Conservation (phyloP, 1,284 basidiomycete species). For the Ceratobasidium sp. region DNA sequence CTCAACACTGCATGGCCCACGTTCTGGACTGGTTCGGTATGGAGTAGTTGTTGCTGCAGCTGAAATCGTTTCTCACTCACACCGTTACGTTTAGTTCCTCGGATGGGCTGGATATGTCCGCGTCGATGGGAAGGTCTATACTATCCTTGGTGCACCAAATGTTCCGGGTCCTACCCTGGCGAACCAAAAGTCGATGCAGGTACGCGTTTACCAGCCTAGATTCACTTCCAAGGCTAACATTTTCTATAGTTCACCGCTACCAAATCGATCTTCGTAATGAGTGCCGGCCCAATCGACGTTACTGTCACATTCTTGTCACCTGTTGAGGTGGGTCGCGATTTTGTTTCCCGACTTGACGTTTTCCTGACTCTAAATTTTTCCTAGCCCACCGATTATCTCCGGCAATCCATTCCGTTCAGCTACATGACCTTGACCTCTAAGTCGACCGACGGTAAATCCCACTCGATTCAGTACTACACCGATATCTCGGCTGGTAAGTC, state of each 20-base stretch:
- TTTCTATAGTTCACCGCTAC: slow-evolving; percentile 70
- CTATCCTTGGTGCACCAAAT: slow-evolving; percentile 69
- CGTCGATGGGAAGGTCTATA: slow-evolving; percentile 71
- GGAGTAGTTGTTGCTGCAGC: neutral
- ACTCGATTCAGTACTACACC: slow-evolving; percentile 73
- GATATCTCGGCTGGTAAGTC: slow-evolving; percentile 49
- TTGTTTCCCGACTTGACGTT: too few species aligned
- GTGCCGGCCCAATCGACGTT: slow-evolving; percentile 74
- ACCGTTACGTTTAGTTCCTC: slow-evolving; percentile 60
- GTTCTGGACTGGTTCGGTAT: slow-evolving; percentile 74
- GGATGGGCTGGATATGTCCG: slow-evolving; percentile 77
- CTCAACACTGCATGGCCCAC: slow-evolving; percentile 73
- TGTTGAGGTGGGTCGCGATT: slow-evolving; percentile 66
- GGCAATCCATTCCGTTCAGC: slow-evolving; percentile 71
- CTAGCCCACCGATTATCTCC: slow-evolving; percentile 53
- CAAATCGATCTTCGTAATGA: slow-evolving; percentile 70
- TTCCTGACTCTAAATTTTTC: slow-evolving; percentile 14
- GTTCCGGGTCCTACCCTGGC: slow-evolving; percentile 66
- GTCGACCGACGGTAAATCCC: slow-evolving; percentile 68
- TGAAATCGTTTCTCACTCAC: neutral
- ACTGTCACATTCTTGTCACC: slow-evolving; percentile 73
- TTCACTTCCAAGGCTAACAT: neutral
- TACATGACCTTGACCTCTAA: slow-evolving; percentile 70
- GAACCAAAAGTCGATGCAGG: slow-evolving; percentile 68
- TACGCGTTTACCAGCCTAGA: slow-evolving; percentile 50